A percentile compares a stretch with the other conserved stretches of the same genome.
Conservation (phyloP, 768 basidiomycete species). For the Dendrothele bispora region DNA sequence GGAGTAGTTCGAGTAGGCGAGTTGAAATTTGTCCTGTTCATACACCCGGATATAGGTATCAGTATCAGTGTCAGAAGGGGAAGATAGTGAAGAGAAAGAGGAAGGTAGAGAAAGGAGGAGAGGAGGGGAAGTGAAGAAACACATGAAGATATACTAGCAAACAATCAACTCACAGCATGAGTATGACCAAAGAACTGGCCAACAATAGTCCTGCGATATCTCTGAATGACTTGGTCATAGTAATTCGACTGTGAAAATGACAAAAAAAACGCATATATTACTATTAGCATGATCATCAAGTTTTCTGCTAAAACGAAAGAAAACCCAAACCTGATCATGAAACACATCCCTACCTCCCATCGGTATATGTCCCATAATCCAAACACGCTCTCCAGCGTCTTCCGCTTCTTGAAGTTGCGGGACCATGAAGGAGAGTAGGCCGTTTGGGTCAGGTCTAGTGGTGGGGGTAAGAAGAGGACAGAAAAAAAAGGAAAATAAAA, state of each 20-base stretch:
- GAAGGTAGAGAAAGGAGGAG: no score
- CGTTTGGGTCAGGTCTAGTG: conserved; percentile 55
- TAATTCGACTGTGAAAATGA: conserved; percentile 55
- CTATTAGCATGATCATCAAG: neutral
- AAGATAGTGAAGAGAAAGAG: no score
- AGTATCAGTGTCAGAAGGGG: no score
- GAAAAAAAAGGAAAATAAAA: neutral
- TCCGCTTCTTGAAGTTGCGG: conserved; percentile 59
- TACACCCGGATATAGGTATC: no score
- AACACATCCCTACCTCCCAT: conserved; percentile 48
- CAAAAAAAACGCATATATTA: neutral
- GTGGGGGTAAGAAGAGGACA: neutral
- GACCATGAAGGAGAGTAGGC: conserved; percentile 53
- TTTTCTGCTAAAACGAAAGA: neutral
- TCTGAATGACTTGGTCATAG: conserved; percentile 37
- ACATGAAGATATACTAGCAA: neutral
- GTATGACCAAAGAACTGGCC: conserved; percentile 40
- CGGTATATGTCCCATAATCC: conserved; percentile 65
- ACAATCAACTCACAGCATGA: conserved; percentile 3
- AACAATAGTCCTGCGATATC: conserved; percentile 36
- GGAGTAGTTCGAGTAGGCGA: conserved; percentile 56
- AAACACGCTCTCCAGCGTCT: conserved; percentile 55
- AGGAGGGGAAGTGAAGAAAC: neutral
- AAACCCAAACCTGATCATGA: conserved; percentile 45
- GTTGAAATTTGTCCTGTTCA: conserved; percentile 54